Percentiles rank a stretch among this genome's conserved stretches.
phyloP scores from a whole-genome alignment of 768 basidiomycete genomes.

The Trametes coccinea region DNA sequence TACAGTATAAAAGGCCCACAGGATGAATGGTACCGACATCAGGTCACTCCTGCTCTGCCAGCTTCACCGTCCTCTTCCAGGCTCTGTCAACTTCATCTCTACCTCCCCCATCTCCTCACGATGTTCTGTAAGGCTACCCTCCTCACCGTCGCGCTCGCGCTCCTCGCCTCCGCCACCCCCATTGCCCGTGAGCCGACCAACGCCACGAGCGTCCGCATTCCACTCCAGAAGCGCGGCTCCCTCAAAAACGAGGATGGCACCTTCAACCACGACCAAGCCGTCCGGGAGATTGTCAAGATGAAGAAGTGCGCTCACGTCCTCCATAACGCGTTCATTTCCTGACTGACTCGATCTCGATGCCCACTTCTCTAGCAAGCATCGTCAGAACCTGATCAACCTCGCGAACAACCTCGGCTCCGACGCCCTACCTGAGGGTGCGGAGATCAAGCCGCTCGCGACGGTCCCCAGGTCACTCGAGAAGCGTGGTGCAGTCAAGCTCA shows the following conservation, averaged over 20 bases:
- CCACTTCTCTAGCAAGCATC: slow-evolving; percentile 16
- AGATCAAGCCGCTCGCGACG: slow-evolving; percentile 2
- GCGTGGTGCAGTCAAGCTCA: slow-evolving; percentile 8
- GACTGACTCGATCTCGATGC: neutral
- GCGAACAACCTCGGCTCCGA: slow-evolving; percentile 15
- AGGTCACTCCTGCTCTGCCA: slow-evolving; percentile 1
- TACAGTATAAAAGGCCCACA: too few relatives aligned
- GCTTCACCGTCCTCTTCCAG: neutral
- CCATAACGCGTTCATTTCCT: neutral
- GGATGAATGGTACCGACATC: neutral
- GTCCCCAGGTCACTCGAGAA: neutral
- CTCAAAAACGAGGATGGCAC: slow-evolving; percentile 19
- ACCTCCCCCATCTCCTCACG: neutral
- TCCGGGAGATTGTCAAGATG: neutral
- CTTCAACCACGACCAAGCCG: slow-evolving; percentile 12
- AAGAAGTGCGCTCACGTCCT: slow-evolving; percentile 6
- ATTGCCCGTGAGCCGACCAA: neutral
- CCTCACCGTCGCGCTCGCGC: slow-evolving; percentile 24
- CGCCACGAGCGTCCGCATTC: slow-evolving; percentile 1
- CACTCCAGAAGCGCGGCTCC: slow-evolving; percentile 18
- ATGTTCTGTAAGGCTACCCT: slow-evolving; percentile 29
- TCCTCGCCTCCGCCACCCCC: slow-evolving; percentile 24
- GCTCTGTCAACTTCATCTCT: neutral
- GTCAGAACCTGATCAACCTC: slow-evolving; percentile 21
- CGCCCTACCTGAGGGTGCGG: slow-evolving; percentile 2